Base-by-base conservation (phyloP, 768 basidiomycete species). In the Rhodocollybia butyracea region DNA sequence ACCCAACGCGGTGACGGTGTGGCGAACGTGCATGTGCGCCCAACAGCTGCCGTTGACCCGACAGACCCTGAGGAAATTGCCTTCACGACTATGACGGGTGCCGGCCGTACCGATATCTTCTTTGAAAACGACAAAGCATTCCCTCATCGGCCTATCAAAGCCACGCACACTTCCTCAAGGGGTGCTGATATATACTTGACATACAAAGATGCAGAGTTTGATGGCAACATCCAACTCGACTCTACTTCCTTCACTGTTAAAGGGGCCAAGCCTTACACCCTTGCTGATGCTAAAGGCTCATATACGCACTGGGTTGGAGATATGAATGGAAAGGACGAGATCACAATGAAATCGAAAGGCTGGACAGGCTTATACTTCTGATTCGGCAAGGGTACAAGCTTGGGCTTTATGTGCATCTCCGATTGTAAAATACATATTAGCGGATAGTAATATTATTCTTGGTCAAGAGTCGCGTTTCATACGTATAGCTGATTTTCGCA, bases 111-210 rank as follows among this genome's bases (percentile, higher is more conserved):
- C 10, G 79, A 83, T 63, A 63, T 85, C 31, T 72, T 71, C 58
- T 82, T 76, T 60, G 64, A 77, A 54, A 61, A 64, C 45, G 65
- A 76, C 58, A 68, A 71, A 51, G 68, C 66, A 10, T 63, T 60
- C 57, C 75, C 69, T 19, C 73, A 78, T 61, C 73, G 82, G 8
- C 77, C 74, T 11, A 82, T 86, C 59, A 62, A 69, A 39, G 77
- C 68, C 58, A 64, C 61, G 19, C 84, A 85, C 60, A 66, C 72
- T 46, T 79, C 80, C 5, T 71, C 78, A 15, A 68, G 69, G 59
- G 79, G 77, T 57, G 83, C 74, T 5, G 80, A 84, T 51, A 64
- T 84, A 64, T 80, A 83, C 66, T 66, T 86, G 46, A 81, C 74
- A 3, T 85, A 85, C 65, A 70, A 70, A 54, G 68, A 81, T 29